Evolutionary conservation across 176 grass and related monocot species (phyloP).

Genomic region (Alloteropsis semialata): DNA sequence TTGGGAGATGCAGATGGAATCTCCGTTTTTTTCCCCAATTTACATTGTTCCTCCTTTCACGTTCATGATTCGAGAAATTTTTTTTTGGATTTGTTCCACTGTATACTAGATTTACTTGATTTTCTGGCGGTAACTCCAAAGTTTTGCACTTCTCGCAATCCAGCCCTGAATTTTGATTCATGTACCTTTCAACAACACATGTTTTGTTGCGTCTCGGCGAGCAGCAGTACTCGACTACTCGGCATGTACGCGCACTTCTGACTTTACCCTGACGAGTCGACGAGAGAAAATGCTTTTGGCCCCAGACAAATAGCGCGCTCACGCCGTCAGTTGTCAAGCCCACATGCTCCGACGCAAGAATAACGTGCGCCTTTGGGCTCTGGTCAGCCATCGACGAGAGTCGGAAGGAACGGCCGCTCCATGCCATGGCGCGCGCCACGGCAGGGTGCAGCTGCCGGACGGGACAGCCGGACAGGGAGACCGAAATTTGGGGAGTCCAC

Average conservation of each 20-base stretch:
- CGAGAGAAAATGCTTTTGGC: background rate
- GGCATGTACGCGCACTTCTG: background rate
- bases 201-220: background rate
- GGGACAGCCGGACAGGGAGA: no score
- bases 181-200: background rate
- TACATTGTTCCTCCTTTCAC: background rate
- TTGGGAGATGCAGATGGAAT: background rate
- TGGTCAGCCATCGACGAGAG: background rate
- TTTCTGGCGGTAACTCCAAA: background rate
- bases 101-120: background rate
- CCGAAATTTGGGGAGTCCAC: background rate
- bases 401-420: no score
- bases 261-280: background rate
- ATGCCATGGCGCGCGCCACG: background rate
- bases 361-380: background rate
- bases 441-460: background rate
- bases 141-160: background rate
- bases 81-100: background rate
- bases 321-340: slow-evolving; percentile 12
- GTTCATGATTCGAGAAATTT: background rate
- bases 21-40: background rate
- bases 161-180: background rate
- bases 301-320: no score
- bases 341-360: slow-evolving; percentile 19
- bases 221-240: background rate